Evolutionary conservation across 306 rosid genomes (phyloP).

Genomic region (Fragaria ananassa): DNA sequence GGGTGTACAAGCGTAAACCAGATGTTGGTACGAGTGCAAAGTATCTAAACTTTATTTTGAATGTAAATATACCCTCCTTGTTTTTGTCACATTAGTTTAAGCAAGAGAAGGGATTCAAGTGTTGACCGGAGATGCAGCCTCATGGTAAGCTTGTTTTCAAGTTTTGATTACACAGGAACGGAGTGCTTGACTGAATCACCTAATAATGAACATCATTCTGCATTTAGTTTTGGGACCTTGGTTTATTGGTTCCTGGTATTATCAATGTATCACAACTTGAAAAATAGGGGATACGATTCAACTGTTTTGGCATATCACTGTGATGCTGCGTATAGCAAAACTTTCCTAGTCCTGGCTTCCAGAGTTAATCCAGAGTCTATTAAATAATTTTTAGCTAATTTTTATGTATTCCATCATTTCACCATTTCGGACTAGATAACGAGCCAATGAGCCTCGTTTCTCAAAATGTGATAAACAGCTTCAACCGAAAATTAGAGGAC

Average conservation of each 20-base stretch:
- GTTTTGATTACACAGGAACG: background rate
- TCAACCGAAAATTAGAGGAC: background rate
- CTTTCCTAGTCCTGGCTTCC: too few species aligned
- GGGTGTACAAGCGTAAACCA: conserved; percentile 13
- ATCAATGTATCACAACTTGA: background rate
- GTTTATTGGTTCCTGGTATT: background rate
- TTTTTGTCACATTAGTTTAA: background rate
- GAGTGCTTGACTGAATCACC: background rate
- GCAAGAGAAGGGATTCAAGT: background rate
- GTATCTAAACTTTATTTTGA: conserved; percentile 25
- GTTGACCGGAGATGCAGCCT: background rate
- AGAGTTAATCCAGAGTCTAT: too few species aligned
- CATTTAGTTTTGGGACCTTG: background rate
- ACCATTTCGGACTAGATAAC: too few species aligned
- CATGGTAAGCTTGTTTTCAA: background rate
- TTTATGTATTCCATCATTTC: too few species aligned
- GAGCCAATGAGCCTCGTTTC: background rate
- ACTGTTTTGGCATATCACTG: too few species aligned
- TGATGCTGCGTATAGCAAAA: too few species aligned
- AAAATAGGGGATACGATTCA: background rate
- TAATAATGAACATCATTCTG: background rate
- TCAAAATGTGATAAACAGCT: background rate
- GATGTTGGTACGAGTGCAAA: conserved; percentile 33
- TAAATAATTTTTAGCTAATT: too few species aligned
- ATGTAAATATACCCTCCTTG: background rate